Base-by-base conservation (phyloP, 768 basidiomycete species). In the Asterophora lycoperdoides region DNA sequence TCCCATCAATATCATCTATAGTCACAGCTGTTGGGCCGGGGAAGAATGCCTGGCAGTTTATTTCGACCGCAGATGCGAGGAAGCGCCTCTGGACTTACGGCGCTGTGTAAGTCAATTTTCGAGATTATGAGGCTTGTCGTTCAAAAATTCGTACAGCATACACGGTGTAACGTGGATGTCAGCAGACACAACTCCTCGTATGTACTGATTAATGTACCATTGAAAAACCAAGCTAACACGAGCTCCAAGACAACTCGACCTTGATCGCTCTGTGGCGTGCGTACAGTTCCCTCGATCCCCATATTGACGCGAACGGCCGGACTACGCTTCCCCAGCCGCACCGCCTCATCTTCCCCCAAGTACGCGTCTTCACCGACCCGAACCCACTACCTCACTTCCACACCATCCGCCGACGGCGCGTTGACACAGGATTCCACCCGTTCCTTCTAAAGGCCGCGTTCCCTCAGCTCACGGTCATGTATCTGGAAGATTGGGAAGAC, bases 261-360 rank as follows among this genome's bases (percentile, higher is more conserved):
- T 68, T 92, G 46, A 76, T 91, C 28, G 79, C 89, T 5, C 72
- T 95, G 29, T 88, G 85, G 84, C 77, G 86, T 37, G 80, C 80
- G 0, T 86, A 92, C 65, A 80, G 80, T 49, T 75, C 82, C 1
- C 73, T 89, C 28, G 79, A 84, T 59, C 48, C 61, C 1, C 56
- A 68, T 8, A 75, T 78, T 23, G 67, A 67, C 11, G 40, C 67
- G 3, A 60, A 68, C 8, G 81, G 81, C 3, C 60, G 60, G 10
- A 80, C 80, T 3, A 73, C 63, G 8, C 77, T 88, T 15, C 73
- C 82, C 0, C 76, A 80, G 1, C 90, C 90, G 0, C 72, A 77
- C n/a, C 82, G 92, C 9, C 66, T 93, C 50, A 73, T 93, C 50
- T 83, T 86, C 65, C 85, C 91, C 4, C 75, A 83, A 55, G 72